phyloP scores from a whole-genome alignment of 1,284 basidiomycete genomes.

The Termitomyces sp. region DNA sequence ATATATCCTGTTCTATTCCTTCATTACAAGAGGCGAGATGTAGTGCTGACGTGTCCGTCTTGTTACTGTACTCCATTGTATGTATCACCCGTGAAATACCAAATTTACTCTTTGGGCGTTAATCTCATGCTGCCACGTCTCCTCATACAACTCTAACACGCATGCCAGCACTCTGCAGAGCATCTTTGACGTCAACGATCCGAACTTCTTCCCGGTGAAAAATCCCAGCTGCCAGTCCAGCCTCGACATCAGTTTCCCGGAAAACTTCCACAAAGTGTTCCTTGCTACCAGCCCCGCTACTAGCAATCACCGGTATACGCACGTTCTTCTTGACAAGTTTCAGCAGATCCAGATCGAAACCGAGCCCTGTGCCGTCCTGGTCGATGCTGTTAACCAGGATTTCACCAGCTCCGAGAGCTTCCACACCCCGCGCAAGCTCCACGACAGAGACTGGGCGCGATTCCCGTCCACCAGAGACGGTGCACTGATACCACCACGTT shows the following conservation, averaged over 20 bases:
- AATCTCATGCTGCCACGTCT: neutral
- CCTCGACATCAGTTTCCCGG: slow-evolving; percentile 75
- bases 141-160: slow-evolving; percentile 38
- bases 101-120: too few relatives aligned
- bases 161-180: slow-evolving; percentile 47
- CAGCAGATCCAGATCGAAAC: slow-evolving; percentile 89
- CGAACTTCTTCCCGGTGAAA: slow-evolving; percentile 90
- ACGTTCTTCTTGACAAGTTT: slow-evolving; percentile 74
- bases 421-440: slow-evolving; percentile 86
- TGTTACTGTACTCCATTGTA: slow-evolving; percentile 10
- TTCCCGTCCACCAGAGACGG: slow-evolving; percentile 91
- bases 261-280: slow-evolving; percentile 90
- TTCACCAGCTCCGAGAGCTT: slow-evolving; percentile 91
- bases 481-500: slow-evolving; percentile 99
- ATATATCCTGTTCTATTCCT: slow-evolving; percentile 9
- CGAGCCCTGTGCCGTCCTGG: slow-evolving; percentile 88
- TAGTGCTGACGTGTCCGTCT: slow-evolving; percentile 12
- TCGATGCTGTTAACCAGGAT: slow-evolving; percentile 97
- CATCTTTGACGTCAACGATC: slow-evolving; percentile 68
- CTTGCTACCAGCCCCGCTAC: slow-evolving; percentile 83
- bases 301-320: slow-evolving; percentile 90
- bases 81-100: too few relatives aligned
- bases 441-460: slow-evolving; percentile 87
- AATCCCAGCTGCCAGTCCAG: slow-evolving; percentile 95
- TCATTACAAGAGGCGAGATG: slow-evolving; percentile 6